Conservation (phyloP, 768 basidiomycete species). For the Botryobasidium botryosum region DNA sequence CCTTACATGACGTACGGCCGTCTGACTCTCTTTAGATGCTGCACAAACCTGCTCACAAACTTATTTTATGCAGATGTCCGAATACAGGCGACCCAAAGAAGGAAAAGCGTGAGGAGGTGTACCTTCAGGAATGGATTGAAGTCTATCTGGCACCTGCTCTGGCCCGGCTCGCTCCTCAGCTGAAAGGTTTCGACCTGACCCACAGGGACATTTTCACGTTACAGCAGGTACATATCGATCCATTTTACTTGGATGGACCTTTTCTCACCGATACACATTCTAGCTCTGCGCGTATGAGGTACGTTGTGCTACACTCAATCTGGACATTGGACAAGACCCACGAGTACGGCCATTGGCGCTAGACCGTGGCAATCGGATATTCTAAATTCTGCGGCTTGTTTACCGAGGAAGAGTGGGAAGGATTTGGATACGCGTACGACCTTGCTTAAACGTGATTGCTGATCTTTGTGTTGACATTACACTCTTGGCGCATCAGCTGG, state of each 20-base stretch:
- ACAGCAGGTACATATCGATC: conserved; percentile 34
- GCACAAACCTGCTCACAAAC: not conserved
- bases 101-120: conserved; percentile 38
- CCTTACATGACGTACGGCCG: conserved; percentile 55
- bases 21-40: not conserved
- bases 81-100: conserved; percentile 37
- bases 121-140: conserved; percentile 45
- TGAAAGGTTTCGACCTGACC: conserved; percentile 44
- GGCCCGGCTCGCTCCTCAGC: conserved; percentile 36
- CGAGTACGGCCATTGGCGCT: not conserved
- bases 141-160: conserved; percentile 56
- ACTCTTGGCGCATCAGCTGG: conserved; percentile 24
- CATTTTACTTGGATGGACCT: not conserved
- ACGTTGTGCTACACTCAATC: conserved; percentile 6
- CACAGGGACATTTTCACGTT: conserved; percentile 57
- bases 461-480: not conserved
- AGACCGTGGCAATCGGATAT: conserved; percentile 86
- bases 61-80: conserved; percentile 30
- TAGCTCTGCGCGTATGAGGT: conserved; percentile 71
- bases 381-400: conserved; percentile 85
- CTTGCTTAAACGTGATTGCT: not conserved
- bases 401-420: conserved; percentile 84
- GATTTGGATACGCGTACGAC: conserved; percentile 69
- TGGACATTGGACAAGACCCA: not conserved
- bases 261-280: conserved; percentile 5